phyloP scores from a whole-genome alignment of 495 filamentous ascomycete species.

The Aspergillus hancockii region DNA sequence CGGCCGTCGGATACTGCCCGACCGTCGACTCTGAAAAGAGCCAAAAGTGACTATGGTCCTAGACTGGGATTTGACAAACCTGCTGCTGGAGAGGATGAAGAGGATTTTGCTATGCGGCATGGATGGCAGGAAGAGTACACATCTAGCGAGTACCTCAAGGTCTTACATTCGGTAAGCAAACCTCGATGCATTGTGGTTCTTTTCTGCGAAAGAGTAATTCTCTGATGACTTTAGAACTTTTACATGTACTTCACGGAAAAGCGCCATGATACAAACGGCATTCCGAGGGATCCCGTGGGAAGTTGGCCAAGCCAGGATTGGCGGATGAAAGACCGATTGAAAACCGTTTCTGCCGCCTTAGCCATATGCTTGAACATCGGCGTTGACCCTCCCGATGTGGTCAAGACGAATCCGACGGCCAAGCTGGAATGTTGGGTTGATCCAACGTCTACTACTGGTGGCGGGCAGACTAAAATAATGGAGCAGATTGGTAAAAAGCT shows the following conservation, averaged over 20 bases:
- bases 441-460: constrained; percentile 67
- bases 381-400: constrained; percentile 93
- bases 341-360: constrained; percentile 93
- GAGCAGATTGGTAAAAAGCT: constrained; percentile 94
- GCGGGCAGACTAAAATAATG: constrained; percentile 76
- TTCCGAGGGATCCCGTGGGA: constrained; percentile 67
- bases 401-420: constrained; percentile 89
- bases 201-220: neutral
- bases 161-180: constrained; percentile 56
- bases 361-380: constrained; percentile 96
- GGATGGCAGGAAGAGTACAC: constrained; percentile 65
- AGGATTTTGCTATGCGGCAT: constrained; percentile 59
- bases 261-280: constrained; percentile 92
- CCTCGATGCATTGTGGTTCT: neutral
- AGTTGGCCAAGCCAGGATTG: constrained; percentile 79
- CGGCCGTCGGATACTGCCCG: constrained; percentile 37
- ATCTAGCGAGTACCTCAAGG: constrained; percentile 57
- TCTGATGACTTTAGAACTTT: constrained; percentile 54
- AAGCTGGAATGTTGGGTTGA: constrained; percentile 98
- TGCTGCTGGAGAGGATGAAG: constrained; percentile 39
- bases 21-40: constrained; percentile 60
- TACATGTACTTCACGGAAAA: constrained; percentile 99
- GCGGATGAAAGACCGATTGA: constrained; percentile 94
- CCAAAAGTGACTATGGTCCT: constrained; percentile 71
- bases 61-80: constrained; percentile 38